phyloP scores from a whole-genome alignment of 2,329 filamentous ascomycete species.

The Pseudopyricularia javanii region DNA sequence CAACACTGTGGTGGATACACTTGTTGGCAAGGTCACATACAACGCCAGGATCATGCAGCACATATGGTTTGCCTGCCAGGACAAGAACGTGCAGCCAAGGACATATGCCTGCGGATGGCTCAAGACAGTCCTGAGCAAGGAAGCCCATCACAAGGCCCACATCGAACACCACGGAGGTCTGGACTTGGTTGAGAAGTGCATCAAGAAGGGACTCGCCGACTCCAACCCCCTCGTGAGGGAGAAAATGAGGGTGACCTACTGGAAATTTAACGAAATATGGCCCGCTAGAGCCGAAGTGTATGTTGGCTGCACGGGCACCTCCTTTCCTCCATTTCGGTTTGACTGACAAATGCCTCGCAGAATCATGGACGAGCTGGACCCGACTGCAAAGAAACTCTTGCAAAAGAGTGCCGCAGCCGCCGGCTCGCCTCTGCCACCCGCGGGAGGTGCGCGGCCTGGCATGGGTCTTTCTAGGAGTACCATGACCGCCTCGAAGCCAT shows the following conservation, averaged over 20 bases:
- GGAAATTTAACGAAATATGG: slow-evolving; percentile 71
- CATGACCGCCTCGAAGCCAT: slow-evolving; percentile 44
- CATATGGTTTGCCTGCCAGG: slow-evolving; percentile 67
- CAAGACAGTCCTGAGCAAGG: slow-evolving; percentile 67
- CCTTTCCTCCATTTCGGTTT: not conserved
- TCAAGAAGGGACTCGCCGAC: slow-evolving; percentile 81
- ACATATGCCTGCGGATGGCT: slow-evolving; percentile 73
- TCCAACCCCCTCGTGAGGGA: slow-evolving; percentile 84
- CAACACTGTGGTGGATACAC: slow-evolving; percentile 65
- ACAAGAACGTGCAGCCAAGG: slow-evolving; percentile 87
- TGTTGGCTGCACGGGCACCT: slow-evolving; percentile 18
- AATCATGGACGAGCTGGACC: slow-evolving; percentile 68
- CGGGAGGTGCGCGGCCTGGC: slow-evolving; percentile 38
- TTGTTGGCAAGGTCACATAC: slow-evolving; percentile 72
- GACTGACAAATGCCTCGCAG: slow-evolving; percentile 24
- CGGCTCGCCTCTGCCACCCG: slow-evolving; percentile 47
- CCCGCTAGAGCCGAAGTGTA: slow-evolving; percentile 62
- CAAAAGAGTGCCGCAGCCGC: slow-evolving; percentile 78
- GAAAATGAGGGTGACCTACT: slow-evolving; percentile 74
- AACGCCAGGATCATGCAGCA: slow-evolving; percentile 75
- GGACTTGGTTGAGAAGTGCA: slow-evolving; percentile 73
- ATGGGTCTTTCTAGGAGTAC: slow-evolving; percentile 52
- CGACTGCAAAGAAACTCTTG: slow-evolving; percentile 65
- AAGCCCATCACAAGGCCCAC: slow-evolving; percentile 64
- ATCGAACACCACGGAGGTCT: slow-evolving; percentile 77